These are phyloP conservation scores for Elaphomyces granulatus DNA, from an alignment of 495 filamentous ascomycete genomes.

Conservation along the genomic window DNA sequence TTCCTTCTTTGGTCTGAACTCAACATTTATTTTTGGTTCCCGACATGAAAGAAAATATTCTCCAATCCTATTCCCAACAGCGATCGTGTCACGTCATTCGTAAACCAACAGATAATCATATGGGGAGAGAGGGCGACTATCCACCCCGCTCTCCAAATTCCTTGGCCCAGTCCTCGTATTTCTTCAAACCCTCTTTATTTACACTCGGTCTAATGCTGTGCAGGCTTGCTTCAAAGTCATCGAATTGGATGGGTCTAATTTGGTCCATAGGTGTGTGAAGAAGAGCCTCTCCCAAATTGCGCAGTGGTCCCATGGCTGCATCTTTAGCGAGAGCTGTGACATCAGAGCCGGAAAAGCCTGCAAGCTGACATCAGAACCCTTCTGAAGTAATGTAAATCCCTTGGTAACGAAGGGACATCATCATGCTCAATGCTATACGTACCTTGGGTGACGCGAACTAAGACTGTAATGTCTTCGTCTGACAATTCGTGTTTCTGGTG, in stretches of 20 bases:
- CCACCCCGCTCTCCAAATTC: slow-evolving; percentile 89
- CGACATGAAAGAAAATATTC: too few species aligned
- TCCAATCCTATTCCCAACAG: too few species aligned
- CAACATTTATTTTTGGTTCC: too few species aligned
- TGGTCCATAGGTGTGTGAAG: slow-evolving; percentile 86
- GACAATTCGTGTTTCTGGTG: slow-evolving; percentile 78
- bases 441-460: slow-evolving; percentile 85
- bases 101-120: too few species aligned
- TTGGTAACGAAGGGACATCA: slow-evolving; percentile 2
- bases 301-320: slow-evolving; percentile 92
- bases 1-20: too few species aligned
- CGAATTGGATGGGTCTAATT: slow-evolving; percentile 70
- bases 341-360: slow-evolving; percentile 93
- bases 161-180: slow-evolving; percentile 88
- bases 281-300: slow-evolving; percentile 79
- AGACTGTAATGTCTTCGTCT: slow-evolving; percentile 52
- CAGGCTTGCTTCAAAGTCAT: slow-evolving; percentile 78
- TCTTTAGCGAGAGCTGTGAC: slow-evolving; percentile 97
- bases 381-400: not conserved
- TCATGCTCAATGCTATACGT: slow-evolving; percentile 17
- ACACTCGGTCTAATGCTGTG: slow-evolving; percentile 83
- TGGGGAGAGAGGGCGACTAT: slow-evolving; percentile 21
- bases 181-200: slow-evolving; percentile 62
- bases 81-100: too few species aligned
- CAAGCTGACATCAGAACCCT: not conserved